Conservation (phyloP, 371 early-diverging fungal species). For the Mucor ambiguus region DNA sequence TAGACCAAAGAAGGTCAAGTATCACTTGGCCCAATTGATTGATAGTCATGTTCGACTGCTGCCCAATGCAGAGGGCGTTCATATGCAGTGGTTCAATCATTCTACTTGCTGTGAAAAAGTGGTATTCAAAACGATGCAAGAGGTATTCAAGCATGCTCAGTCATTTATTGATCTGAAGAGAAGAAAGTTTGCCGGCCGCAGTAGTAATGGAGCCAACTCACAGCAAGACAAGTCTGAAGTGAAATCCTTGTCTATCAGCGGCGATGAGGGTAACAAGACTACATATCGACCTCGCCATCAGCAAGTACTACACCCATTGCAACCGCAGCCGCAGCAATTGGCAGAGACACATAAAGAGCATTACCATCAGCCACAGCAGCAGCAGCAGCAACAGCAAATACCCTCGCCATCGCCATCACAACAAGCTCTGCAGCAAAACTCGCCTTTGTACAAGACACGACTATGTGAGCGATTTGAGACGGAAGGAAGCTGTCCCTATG, state of each 20-base stretch:
- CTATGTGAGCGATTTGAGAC: slow-evolving; percentile 83
- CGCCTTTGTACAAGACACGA: slow-evolving; percentile 83
- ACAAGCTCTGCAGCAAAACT: slow-evolving; percentile 18
- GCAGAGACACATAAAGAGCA: slow-evolving; percentile 11
- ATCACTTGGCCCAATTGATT: slow-evolving; percentile 71
- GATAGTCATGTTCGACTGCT: slow-evolving; percentile 63
- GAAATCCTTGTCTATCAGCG: not conserved
- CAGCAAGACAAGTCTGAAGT: not conserved
- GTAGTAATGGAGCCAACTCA: not conserved
- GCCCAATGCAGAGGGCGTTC: slow-evolving; percentile 72
- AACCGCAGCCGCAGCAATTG: not conserved
- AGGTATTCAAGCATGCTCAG: slow-evolving; percentile 72
- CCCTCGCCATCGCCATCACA: slow-evolving; percentile 11
- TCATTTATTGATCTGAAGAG: slow-evolving; percentile 56
- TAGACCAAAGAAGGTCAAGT: slow-evolving; percentile 80
- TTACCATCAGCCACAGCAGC: slow-evolving; percentile 2
- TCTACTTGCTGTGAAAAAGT: slow-evolving; percentile 68
- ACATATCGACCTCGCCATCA: not conserved
- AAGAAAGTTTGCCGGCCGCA: slow-evolving; percentile 23
- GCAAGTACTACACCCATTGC: not conserved
- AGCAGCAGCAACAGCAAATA: not conserved
- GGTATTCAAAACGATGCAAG: slow-evolving; percentile 79
- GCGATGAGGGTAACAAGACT: not conserved
- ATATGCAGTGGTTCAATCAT: slow-evolving; percentile 73
- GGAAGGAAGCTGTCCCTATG: slow-evolving; percentile 81